phyloP scores from a whole-genome alignment of 2,329 filamentous ascomycete genomes.

The Drechslerella stenobrocha region DNA sequence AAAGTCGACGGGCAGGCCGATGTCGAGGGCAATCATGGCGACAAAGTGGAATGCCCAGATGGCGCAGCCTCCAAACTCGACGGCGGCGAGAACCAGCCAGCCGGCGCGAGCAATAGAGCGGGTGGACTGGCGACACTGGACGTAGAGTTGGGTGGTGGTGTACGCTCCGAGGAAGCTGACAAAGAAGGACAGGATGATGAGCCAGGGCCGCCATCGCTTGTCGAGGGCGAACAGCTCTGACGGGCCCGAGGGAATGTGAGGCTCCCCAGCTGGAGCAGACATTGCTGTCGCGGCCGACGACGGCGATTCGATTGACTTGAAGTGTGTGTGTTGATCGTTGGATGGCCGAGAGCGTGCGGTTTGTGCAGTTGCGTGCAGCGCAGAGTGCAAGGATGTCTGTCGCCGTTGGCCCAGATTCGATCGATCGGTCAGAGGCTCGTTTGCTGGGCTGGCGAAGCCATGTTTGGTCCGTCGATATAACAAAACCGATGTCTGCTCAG shows the following conservation, averaged over 20 bases:
- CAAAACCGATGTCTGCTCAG: too few species aligned
- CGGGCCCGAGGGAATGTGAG: conserved; percentile 2
- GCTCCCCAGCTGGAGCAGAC: conserved; percentile 7
- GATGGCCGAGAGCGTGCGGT: too few species aligned
- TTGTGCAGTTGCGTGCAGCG: too few species aligned
- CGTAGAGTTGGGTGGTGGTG: conserved; percentile 45
- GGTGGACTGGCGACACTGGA: conserved; percentile 44
- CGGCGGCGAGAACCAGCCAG: conserved; percentile 40
- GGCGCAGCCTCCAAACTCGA: conserved; percentile 44
- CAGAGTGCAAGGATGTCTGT: too few species aligned
- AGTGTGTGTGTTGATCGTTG: too few species aligned
- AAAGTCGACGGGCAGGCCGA: conserved; percentile 38
- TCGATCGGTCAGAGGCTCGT: too few species aligned
- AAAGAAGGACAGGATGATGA: conserved; percentile 45
- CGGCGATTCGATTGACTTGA: not conserved
- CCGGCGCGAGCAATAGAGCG: conserved; percentile 24
- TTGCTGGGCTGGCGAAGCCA: too few species aligned
- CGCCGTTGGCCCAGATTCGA: too few species aligned
- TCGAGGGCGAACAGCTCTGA: conserved; percentile 34
- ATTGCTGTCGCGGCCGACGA: conserved; percentile 11
- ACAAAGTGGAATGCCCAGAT: conserved; percentile 49
- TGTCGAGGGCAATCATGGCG: conserved; percentile 47
- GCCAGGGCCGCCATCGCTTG: conserved; percentile 44
- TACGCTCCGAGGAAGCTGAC: conserved; percentile 46
- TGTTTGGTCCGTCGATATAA: too few species aligned